These are phyloP conservation scores for Macrocystidia cucumis DNA, from an alignment of 1,284 basidiomycete species.

Conservation along the genomic window DNA sequence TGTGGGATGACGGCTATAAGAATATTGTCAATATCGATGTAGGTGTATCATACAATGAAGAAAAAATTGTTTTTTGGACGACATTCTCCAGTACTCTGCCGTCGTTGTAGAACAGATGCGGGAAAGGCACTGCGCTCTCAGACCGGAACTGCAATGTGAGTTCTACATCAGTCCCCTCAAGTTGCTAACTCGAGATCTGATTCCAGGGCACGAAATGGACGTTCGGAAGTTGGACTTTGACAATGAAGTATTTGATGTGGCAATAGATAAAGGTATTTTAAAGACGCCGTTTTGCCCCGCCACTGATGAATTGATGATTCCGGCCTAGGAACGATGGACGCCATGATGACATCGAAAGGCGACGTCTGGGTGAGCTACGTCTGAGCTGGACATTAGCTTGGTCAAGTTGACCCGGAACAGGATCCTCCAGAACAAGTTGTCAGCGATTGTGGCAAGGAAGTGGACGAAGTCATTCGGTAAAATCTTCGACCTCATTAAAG, in stretches of 20 bases:
- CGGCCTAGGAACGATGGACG: constrained; percentile 74
- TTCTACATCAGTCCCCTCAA: constrained; percentile 4
- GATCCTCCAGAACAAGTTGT: constrained; percentile 77
- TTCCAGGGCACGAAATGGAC: constrained; percentile 84
- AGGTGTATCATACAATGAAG: constrained; percentile 16
- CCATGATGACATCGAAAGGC: constrained; percentile 85
- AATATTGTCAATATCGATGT: constrained; percentile 86
- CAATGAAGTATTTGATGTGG: constrained; percentile 70
- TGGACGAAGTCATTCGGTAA: constrained; percentile 75
- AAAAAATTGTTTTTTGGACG: background rate
- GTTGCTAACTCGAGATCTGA: background rate
- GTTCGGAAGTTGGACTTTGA: constrained; percentile 69
- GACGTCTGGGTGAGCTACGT: constrained; percentile 75
- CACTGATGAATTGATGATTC: background rate
- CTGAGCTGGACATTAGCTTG: constrained; percentile 1
- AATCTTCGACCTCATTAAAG: constrained; percentile 9
- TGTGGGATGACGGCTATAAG: constrained; percentile 87
- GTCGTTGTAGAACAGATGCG: constrained; percentile 82
- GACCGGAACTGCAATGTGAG: constrained; percentile 77
- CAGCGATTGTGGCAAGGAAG: constrained; percentile 72
- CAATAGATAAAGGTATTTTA: constrained; percentile 82
- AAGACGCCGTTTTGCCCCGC: background rate
- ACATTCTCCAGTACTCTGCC: constrained; percentile 60
- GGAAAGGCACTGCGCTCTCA: constrained; percentile 38
- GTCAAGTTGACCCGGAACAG: constrained; percentile 29